Base-by-base conservation (phyloP, 768 basidiomycete species). In the Trametes elegans region DNA sequence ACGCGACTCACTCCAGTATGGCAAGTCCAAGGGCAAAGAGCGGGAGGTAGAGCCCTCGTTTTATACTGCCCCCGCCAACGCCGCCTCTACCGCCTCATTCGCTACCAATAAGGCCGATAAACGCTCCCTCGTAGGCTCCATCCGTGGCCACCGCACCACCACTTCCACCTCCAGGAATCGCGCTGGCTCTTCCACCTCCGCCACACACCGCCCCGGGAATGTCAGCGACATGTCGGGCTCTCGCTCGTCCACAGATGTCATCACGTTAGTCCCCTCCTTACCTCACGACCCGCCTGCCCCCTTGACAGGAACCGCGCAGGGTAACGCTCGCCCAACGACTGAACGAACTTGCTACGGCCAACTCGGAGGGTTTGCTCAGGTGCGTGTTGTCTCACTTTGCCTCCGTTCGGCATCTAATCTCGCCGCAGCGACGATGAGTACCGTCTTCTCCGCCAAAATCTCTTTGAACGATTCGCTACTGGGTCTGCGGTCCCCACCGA, bases 381-480 rank as follows among this genome's bases (percentile, higher is more conserved):
- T 63, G 54, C 88, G 66, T 64, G 83, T 74, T 31, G 29, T 59
- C 40, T 51, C 18, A 7, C 28, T 27, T 10, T 13, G 3, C 18
- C n/a, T 39, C 26, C 16, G n/a, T n/a, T 18, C 28, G 41, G 39
- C 39, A 53, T 19, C 24, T 54, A 27, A 47, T 19, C 24, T 54
- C 35, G 53, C 24, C 47, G 7, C 68, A 93, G 91, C 66, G 88
- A 93, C 70, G 88, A 92, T 61, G 91, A 91, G 66, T 93, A 93
- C 67, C 84, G 90, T 46, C 69, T 93, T 38, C 78, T 93, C 11
- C 84, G 91, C 39, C 90, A 91, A 69, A 90, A 85, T 65, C 75
- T 93, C 34, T 93, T 93, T 62, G 88, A 92, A 67, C 81, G 91
- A 48, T 82, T 90, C 63, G 78, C 88, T 14, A 81, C 73, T 57